Conservation (phyloP, 129 eudicot genomes). For the Flaveria linearis region DNA sequence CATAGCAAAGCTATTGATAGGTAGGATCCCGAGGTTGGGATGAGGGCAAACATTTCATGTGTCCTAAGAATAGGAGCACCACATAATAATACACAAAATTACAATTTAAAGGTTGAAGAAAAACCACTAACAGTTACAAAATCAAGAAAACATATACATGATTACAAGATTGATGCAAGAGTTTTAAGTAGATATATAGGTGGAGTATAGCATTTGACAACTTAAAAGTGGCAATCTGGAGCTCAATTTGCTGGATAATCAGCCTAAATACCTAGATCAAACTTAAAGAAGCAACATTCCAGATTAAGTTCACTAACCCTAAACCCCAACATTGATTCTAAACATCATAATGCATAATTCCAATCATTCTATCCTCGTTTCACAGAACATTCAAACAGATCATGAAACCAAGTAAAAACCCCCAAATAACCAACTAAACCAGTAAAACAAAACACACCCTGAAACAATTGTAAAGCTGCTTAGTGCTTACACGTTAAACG, state of each 20-base stretch:
- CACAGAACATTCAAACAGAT: conserved; percentile 9
- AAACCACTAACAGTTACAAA: background rate
- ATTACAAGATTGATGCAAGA: background rate
- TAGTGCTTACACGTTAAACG: conserved; percentile 64
- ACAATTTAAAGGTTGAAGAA: background rate
- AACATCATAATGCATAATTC: background rate
- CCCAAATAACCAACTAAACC: conserved; percentile 12
- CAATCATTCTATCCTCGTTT: background rate
- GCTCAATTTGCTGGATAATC: background rate
- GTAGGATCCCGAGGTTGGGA: too few species aligned
- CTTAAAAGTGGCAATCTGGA: background rate
- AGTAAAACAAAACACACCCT: background rate
- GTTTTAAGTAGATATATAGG: too few species aligned
- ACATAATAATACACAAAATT: background rate
- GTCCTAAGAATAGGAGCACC: background rate
- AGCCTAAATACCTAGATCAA: conserved; percentile 18
- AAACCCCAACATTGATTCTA: conserved; percentile 2
- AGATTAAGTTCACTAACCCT: background rate
- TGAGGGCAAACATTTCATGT: too few species aligned
- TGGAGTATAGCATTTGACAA: too few species aligned
- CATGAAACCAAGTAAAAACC: background rate
- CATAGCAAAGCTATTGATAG: too few species aligned
- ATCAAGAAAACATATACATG: background rate
- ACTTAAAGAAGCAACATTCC: background rate
- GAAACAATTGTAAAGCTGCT: background rate